These are phyloP conservation scores for Papilionanthe hybrid DNA, from an alignment of 116 monocot species.

Conservation along the genomic window DNA sequence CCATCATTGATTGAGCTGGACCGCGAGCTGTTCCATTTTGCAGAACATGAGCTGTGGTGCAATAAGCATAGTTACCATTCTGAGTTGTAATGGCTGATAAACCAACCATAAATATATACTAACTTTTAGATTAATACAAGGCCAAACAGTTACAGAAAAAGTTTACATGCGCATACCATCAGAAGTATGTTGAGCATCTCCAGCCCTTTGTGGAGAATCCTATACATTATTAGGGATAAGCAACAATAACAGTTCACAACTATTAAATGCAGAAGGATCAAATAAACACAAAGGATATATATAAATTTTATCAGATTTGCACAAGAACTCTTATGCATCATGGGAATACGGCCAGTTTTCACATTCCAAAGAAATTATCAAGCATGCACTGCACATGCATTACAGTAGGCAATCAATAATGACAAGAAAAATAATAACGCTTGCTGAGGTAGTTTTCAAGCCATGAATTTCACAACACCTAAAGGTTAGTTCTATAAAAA, in stretches of 20 bases:
- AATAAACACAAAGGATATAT: neutral
- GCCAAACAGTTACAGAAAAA: neutral
- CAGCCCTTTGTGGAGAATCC: constrained; percentile 68
- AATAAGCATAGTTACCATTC: constrained; percentile 41
- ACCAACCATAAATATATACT: neutral
- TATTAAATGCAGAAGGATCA: neutral
- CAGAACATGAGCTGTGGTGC: constrained; percentile 27
- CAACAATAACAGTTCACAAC: neutral
- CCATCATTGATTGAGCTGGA: constrained; percentile 23
- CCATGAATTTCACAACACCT: too few relatives aligned
- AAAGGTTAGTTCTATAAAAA: too few relatives aligned
- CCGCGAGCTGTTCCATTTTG: constrained; percentile 58
- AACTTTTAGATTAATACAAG: constrained; percentile 6
- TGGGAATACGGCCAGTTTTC: neutral
- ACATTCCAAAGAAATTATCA: neutral
- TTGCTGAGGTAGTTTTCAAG: too few relatives aligned
- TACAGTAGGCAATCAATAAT: too few relatives aligned
- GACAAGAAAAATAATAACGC: too few relatives aligned
- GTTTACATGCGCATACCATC: constrained; percentile 39
- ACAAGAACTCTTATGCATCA: neutral
- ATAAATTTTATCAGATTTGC: neutral
- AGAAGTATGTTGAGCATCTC: constrained; percentile 39
- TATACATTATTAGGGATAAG: constrained; percentile 18
- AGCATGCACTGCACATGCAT: neutral
- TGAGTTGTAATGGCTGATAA: constrained; percentile 27